Base-by-base conservation (phyloP, 441 rosid species). In the Kokia cookei region DNA sequence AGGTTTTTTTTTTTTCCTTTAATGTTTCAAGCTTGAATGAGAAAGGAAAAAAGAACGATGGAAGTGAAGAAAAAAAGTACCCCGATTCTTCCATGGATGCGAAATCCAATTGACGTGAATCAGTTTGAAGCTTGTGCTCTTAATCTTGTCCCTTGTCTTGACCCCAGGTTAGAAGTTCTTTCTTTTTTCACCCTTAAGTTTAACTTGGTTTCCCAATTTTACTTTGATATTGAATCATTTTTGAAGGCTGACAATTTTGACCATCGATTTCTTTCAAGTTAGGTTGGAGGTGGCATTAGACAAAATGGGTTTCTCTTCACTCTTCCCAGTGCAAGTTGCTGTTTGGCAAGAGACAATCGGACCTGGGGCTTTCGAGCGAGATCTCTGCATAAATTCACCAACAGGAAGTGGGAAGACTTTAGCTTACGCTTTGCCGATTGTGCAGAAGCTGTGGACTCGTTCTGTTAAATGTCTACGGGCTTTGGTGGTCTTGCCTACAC, bases 341-440 rank as follows among this genome's bases (percentile, higher is more conserved):
- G 93, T 93, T 48, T 95, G 99, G 99, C 94, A 95, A 43, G 97
- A 93, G 82, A 91, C 97, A 0, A 76, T 95, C 6, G 97, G 99
- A 7, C 97, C 97, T 27, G 97, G 99, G 77, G 84, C 82, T 60
- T 95, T 91, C 65, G 91, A 93, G 72, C 77, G 98, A 63, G 99
- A 95, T 76, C 73, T 95, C 54, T 95, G 98, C 74, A 83, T 91
- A 64, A 95, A 91, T 84, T 91, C 99, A 43, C 99, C 97, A 0
- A 93, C 98, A 3, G 98, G 98, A 79, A 91, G 96, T 79, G 98
- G 98, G 47, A 95, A 95, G 81, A 93, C 98, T 27, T 82, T 95
- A 67, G 86, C 99, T 59, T 93, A 95, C 73, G 98, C 98, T 74
- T 85, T 95, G 76, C 98, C 97, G 1, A 90, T 95, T 3, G 92